Conservation (phyloP, 208 protist genomes). For the Wallacemonas collosoma region DNA sequence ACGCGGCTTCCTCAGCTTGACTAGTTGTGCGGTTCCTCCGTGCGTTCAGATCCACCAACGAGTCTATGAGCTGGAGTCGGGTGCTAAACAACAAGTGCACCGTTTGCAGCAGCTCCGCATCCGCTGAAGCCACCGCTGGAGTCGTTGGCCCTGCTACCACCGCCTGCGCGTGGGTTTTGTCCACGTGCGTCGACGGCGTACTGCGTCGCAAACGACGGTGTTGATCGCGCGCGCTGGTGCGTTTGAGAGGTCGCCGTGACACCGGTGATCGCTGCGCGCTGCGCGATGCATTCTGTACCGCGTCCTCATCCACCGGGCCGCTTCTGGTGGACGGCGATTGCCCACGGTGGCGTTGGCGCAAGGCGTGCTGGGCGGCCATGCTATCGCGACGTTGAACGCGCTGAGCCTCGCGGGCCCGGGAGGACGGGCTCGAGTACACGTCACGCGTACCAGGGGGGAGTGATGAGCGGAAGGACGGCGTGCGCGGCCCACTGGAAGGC, state of each 20-base stretch:
- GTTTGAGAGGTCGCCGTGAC: too few relatives aligned
- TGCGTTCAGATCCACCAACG: not conserved
- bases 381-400: not conserved
- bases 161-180: too few relatives aligned
- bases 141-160: too few relatives aligned
- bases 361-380: constrained; percentile 5
- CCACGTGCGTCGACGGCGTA: too few relatives aligned
- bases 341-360: not conserved
- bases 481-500: not conserved
- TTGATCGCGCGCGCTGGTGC: not conserved
- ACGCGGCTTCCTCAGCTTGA: not conserved
- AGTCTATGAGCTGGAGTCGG: not conserved
- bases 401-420: not conserved
- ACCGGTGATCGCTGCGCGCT: not conserved
- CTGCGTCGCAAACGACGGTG: not conserved
- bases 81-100: not conserved
- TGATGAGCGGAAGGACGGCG: not conserved
- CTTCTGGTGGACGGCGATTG: not conserved
- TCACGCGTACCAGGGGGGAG: not conserved
- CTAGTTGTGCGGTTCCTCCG: not conserved
- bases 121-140: not conserved
- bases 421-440: not conserved
- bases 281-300: not conserved
- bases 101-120: not conserved
- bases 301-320: too few relatives aligned